Conservation (phyloP, 2,329 filamentous ascomycete species). For the Neurospora sp. region DNA sequence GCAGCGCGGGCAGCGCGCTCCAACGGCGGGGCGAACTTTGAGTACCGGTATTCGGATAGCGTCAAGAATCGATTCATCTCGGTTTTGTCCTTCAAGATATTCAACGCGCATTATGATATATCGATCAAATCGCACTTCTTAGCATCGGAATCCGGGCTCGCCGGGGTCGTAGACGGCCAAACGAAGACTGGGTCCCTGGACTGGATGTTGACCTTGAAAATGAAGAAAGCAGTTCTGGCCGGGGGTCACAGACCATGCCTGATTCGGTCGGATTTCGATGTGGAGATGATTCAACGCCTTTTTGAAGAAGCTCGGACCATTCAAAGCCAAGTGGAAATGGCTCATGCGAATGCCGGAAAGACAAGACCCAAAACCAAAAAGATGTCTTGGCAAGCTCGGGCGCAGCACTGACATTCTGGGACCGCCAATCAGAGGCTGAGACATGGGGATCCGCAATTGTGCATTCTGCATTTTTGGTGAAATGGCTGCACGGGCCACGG, state of each 20-base stretch:
- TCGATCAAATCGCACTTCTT: background rate
- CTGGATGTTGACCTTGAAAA: background rate
- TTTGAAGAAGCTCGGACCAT: background rate
- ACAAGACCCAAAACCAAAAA: background rate
- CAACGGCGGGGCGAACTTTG: background rate
- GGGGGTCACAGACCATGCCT: background rate
- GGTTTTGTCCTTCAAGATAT: background rate
- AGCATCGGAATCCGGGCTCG: background rate
- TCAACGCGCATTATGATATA: too few species aligned
- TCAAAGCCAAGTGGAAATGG: background rate
- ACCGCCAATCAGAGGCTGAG: background rate
- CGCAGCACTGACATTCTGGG: background rate
- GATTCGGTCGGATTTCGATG: background rate
- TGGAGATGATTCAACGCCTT: background rate
- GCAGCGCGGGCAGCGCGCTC: background rate
- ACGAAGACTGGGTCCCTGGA: background rate
- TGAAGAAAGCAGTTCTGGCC: background rate
- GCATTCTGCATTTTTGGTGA: background rate
- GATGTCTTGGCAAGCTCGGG: background rate
- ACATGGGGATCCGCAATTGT: background rate
- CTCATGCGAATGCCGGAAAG: background rate
- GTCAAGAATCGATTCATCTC: background rate
- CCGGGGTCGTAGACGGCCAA: background rate
- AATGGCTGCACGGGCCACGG: background rate
- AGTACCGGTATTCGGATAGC: background rate